These are phyloP conservation scores for Entrophospora sp. DNA, from an alignment of 192 early-diverging fungal species.

Conservation along the genomic window DNA sequence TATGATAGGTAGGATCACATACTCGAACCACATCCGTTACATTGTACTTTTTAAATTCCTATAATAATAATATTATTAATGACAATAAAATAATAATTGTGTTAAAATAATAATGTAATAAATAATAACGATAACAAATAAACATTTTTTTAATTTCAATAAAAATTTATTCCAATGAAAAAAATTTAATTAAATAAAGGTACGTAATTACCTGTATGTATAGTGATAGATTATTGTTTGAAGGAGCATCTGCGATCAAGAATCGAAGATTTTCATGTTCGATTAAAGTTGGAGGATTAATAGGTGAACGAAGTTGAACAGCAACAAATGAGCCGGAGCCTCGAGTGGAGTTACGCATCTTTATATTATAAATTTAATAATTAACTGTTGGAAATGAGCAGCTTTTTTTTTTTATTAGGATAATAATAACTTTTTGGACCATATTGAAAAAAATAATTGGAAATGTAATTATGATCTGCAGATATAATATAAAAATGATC, in stretches of 20 bases:
- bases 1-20: constrained; percentile 76
- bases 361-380: too few species aligned
- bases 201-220: constrained; percentile 49
- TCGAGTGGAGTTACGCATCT: neutral
- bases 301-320: neutral
- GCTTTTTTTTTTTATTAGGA: too few species aligned
- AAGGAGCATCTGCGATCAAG: constrained; percentile 71
- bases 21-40: constrained; percentile 76
- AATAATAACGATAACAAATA: neutral
- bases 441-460: too few species aligned
- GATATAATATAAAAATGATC: too few species aligned
- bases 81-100: neutral
- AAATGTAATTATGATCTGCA: too few species aligned
- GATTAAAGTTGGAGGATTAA: constrained; percentile 55
- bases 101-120: neutral
- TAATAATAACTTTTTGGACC: too few species aligned
- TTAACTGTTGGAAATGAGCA: too few species aligned
- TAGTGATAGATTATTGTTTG: constrained; percentile 56
- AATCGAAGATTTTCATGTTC: constrained; percentile 65
- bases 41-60: constrained; percentile 59
- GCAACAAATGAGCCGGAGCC: neutral
- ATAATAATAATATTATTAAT: too few species aligned
- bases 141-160: neutral
- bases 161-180: too few species aligned
- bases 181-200: too few species aligned